Conservation (phyloP, 768 basidiomycete species). For the Lyophyllum shimeji region DNA sequence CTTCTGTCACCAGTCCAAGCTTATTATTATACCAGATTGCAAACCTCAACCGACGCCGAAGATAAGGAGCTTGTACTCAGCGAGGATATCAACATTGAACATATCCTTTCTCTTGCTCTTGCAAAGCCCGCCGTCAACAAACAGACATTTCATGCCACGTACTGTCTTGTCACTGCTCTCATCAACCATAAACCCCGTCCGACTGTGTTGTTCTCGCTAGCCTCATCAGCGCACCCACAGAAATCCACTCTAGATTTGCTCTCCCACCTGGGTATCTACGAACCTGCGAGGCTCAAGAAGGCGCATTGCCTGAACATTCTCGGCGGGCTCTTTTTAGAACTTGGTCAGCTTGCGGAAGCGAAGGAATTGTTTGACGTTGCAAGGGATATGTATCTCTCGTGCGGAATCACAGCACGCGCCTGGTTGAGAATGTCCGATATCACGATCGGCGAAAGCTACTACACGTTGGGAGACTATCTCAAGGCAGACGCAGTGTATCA, state of each 20-base stretch:
- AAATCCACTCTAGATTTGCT: background rate
- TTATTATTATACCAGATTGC: conserved; percentile 1
- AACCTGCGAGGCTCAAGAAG: background rate
- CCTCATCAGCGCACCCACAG: background rate
- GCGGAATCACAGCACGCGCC: background rate
- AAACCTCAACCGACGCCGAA: background rate
- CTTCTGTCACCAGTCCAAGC: background rate
- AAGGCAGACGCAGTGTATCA: background rate
- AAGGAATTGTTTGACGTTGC: background rate
- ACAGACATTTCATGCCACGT: background rate
- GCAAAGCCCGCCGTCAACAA: background rate
- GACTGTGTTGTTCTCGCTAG: background rate
- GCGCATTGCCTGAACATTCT: background rate
- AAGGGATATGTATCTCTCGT: background rate
- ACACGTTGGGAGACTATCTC: background rate
- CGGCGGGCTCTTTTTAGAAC: background rate
- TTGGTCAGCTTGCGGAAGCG: conserved; percentile 5
- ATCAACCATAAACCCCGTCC: background rate
- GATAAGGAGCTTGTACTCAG: background rate
- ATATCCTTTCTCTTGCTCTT: conserved; percentile 6
- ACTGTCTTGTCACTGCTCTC: background rate
- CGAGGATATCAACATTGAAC: conserved; percentile 12
- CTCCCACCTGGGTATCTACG: background rate
- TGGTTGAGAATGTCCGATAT: background rate
- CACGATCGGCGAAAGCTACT: background rate